Conservation (phyloP, 2,329 filamentous ascomycete species). For the Hypomyces perniciosus region DNA sequence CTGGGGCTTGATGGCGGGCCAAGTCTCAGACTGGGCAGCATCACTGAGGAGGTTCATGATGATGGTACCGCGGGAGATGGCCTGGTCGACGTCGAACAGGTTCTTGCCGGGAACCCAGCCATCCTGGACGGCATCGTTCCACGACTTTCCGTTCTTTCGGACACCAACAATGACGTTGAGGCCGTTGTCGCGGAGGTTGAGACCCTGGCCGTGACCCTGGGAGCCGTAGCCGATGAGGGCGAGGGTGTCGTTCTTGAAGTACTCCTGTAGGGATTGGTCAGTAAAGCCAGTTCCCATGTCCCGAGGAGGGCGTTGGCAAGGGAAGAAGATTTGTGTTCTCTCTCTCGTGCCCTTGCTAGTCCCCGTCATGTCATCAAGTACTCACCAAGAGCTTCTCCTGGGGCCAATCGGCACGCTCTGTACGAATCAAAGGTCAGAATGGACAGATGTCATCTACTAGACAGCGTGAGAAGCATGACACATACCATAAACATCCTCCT, state of each 20-base stretch:
- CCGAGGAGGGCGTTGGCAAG: not conserved
- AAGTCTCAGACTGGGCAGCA: constrained; percentile 97
- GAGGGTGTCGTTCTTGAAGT: constrained; percentile 99
- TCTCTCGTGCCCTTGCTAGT: not conserved
- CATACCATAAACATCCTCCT: constrained; percentile 91
- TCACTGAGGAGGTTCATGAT: constrained; percentile 99
- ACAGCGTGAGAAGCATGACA: constrained; percentile 1
- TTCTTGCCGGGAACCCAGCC: constrained; percentile 98
- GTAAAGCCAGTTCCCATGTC: not conserved
- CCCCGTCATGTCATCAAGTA: constrained; percentile 23
- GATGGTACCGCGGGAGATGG: constrained; percentile 87
- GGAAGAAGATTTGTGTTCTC: not conserved
- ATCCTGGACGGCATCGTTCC: constrained; percentile 95
- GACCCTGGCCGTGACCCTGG: constrained; percentile 97
- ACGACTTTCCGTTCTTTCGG: constrained; percentile 95
- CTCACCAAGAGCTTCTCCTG: constrained; percentile 93
- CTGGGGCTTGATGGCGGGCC: constrained; percentile 96
- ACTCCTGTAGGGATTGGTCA: constrained; percentile 61
- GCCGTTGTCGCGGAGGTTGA: constrained; percentile 99
- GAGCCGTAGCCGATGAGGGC: constrained; percentile 98
- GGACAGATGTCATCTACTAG: constrained; percentile 14
- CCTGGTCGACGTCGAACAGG: constrained; percentile 96
- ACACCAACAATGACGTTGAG: constrained; percentile 99
- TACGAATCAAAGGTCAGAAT: constrained; percentile 1
- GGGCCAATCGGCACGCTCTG: constrained; percentile 98